A percentile compares a stretch with the other conserved stretches of the same genome.
Conservation (phyloP, 176 grass and related monocot genomes). For the Musa beccarii region DNA sequence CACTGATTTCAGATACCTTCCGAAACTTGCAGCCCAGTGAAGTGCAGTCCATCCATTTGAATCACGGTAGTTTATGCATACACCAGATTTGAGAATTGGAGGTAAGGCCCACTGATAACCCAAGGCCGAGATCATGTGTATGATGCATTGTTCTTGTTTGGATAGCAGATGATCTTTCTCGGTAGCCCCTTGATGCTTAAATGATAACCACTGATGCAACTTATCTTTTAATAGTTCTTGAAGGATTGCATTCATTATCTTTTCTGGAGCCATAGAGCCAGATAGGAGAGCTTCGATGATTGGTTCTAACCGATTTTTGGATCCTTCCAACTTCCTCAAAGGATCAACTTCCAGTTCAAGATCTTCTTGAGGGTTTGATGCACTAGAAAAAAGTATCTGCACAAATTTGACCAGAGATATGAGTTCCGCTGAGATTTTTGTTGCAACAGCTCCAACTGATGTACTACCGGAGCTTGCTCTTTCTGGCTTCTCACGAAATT, state of each 20-base stretch:
- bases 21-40: slow-evolving; percentile 87
- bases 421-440: slow-evolving; percentile 40
- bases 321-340: slow-evolving; percentile 21
- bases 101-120: slow-evolving; percentile 62
- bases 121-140: slow-evolving; percentile 75
- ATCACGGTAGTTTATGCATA: slow-evolving; percentile 85
- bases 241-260: slow-evolving; percentile 35
- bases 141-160: slow-evolving; percentile 53
- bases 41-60: slow-evolving; percentile 81
- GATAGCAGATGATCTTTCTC: slow-evolving; percentile 36
- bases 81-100: slow-evolving; percentile 48
- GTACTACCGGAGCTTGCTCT: not conserved
- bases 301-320: slow-evolving; percentile 14
- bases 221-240: slow-evolving; percentile 66
- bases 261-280: slow-evolving; percentile 19
- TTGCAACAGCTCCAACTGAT: not conserved
- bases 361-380: slow-evolving; percentile 23
- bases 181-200: slow-evolving; percentile 37
- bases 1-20: slow-evolving; percentile 44
- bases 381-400: slow-evolving; percentile 45
- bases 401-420: slow-evolving; percentile 44
- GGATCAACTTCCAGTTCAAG: slow-evolving; percentile 20
- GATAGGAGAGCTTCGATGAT: not conserved
- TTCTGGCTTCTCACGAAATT: slow-evolving; percentile 47
- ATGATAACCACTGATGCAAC: slow-evolving; percentile 49